Evolutionary conservation across 768 basidiomycete genomes (phyloP), one percentile per base, ranked within the genome.

Genomic region (Rhodotorula diobovata): DNA sequence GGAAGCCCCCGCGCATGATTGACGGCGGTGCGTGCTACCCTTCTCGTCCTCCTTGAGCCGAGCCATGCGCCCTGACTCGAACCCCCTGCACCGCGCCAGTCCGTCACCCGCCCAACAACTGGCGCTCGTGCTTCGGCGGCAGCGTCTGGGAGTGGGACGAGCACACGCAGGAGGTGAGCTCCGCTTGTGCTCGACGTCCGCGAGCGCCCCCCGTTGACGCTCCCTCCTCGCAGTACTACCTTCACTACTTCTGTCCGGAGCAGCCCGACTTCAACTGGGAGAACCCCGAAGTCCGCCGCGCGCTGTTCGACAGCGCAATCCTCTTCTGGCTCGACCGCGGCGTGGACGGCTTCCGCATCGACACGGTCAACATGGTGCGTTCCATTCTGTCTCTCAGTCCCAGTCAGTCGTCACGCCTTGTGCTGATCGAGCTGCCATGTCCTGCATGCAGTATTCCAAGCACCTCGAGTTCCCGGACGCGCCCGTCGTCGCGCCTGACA

Each of bases 191-290:
- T 25, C 53, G 4, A 16, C 30, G 11, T 54, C 9, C 6, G 50
- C 50, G 28, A 7, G 9, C n/a, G 11, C 50, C 8, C 28, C 50
- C 39, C 39, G 9, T 59, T 61, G 4, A 14, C 39, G 5, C 2
- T 61, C 18, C 41, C 43, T 48, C 4, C 45, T 34, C 35, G 28
- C 4, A 67, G 66, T 90, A 88, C 73, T 89, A 89, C 78, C 85
- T 90, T 65, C 89, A 90, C 79, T 75, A 89, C 3, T 90, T 86
- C 79, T 81, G 85, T 63, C 77, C 82, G 16, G 84, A 89, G 76
- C 89, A 89, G 80, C 89, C 89, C 0, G 90, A 90, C 77, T 79
- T 90, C 25, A 90, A 91, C 77, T 90, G 88, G 88, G 87, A 89
- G 61, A 88, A 89, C 72, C 21, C 48, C 8, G 70, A 70, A 32